A percentile compares a stretch with the other conserved stretches of the same genome.
Conservation (phyloP, 768 basidiomycete genomes). For the Epithele typhae region DNA sequence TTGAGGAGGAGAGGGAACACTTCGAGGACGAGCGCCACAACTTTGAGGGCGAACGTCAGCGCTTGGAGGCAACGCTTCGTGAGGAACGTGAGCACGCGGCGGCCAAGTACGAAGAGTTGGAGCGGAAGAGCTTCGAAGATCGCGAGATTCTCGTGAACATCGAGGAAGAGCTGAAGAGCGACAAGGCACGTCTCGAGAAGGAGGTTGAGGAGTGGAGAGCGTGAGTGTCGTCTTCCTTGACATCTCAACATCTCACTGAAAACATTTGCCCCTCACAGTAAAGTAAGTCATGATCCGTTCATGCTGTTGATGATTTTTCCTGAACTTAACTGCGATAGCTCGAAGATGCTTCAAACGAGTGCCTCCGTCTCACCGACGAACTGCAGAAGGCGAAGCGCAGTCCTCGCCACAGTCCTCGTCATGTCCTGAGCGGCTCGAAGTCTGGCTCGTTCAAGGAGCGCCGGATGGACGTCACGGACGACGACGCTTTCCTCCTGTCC, state of each 20-base stretch:
- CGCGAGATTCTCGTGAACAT: constrained; percentile 46
- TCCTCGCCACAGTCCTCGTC: constrained; percentile 14
- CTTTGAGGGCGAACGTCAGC: neutral
- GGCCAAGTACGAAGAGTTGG: constrained; percentile 38
- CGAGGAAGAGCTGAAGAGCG: constrained; percentile 51
- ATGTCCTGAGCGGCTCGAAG: constrained; percentile 11
- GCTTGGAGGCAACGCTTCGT: constrained; percentile 17
- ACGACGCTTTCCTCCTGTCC: constrained; percentile 22
- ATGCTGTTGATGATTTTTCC: neutral
- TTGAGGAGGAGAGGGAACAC: constrained; percentile 12
- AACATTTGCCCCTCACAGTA: constrained; percentile 12
- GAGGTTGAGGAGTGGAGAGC: constrained; percentile 33
- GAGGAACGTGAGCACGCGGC: constrained; percentile 34
- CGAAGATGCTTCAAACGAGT: constrained; percentile 17
- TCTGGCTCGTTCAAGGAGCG: too few relatives aligned
- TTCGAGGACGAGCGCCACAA: constrained; percentile 2
- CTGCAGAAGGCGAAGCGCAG: constrained; percentile 14
- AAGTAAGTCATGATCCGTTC: constrained; percentile 18
- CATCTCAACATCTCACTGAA: neutral
- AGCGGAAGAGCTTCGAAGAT: constrained; percentile 41
- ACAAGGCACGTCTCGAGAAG: constrained; percentile 42
- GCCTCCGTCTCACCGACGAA: constrained; percentile 19
- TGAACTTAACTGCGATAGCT: constrained; percentile 9
- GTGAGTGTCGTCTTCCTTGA: constrained; percentile 11
- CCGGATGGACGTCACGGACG: too few relatives aligned